A percentile compares a stretch with the other conserved stretches of the same genome.
Evolutionary conservation across 257 asterid species (phyloP).

Genomic region (Scutellaria barbata): DNA sequence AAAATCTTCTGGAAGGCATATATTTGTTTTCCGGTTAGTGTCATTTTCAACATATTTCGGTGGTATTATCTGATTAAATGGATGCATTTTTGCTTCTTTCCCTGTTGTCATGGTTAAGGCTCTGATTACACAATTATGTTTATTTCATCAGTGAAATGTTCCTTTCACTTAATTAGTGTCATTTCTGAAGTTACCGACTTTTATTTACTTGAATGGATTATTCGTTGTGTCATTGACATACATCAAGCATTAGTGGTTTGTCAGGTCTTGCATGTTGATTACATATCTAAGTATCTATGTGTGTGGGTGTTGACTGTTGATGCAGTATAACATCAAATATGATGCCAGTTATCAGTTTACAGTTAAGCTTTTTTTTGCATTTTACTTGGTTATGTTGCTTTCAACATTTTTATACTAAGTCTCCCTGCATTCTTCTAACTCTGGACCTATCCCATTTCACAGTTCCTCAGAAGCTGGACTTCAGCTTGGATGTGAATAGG

Average conservation of each 20-base stretch:
- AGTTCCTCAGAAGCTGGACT: slow-evolving; percentile 86
- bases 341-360: slow-evolving; percentile 6
- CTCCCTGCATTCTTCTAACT: not conserved
- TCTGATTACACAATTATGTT: not conserved
- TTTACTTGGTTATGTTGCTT: slow-evolving; percentile 17
- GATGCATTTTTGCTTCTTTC: not conserved
- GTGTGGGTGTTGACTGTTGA: no score
- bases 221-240: not conserved
- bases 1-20: not conserved
- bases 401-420: slow-evolving; percentile 1
- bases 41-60: not conserved
- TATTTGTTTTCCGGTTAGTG: not conserved
- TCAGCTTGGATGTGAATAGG: slow-evolving; percentile 80
- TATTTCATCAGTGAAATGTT: not conserved
- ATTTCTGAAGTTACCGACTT: not conserved
- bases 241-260: not conserved
- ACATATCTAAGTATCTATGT: not conserved
- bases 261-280: not conserved
- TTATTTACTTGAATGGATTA: slow-evolving; percentile 2
- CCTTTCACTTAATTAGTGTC: not conserved
- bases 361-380: not conserved
- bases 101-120: not conserved
- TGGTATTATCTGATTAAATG: not conserved
- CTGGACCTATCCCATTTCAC: slow-evolving; percentile 38
- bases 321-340: no score